Percentiles rank a stretch among this genome's conserved stretches.
Evolutionary conservation across 345 rosid species (phyloP).

Genomic region (Citrus inodora): DNA sequence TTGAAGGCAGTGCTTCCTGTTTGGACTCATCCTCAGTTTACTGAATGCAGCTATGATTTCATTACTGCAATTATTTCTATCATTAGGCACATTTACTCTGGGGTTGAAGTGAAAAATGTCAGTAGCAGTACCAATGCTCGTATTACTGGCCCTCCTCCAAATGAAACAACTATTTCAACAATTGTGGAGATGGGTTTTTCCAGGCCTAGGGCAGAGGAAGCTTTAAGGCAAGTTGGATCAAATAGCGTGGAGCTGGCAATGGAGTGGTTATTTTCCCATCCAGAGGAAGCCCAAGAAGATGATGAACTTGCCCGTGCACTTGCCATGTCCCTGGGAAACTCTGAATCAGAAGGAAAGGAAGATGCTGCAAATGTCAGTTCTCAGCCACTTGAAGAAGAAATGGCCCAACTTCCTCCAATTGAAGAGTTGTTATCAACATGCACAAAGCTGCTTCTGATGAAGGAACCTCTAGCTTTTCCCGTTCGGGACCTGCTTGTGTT

Average conservation of each 20-base stretch:
- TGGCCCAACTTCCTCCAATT: constrained; percentile 79
- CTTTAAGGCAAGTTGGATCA: constrained; percentile 87
- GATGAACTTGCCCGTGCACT: constrained; percentile 99
- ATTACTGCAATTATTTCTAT: constrained; percentile 75
- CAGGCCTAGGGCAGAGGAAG: constrained; percentile 94
- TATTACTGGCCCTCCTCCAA: constrained; percentile 81
- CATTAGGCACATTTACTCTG: constrained; percentile 81
- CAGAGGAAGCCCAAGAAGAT: constrained; percentile 87
- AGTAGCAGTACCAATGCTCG: constrained; percentile 52
- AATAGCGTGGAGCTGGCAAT: constrained; percentile 95
- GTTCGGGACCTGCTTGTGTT: constrained; percentile 83
- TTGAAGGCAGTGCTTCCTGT: constrained; percentile 89
- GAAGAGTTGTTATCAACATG: constrained; percentile 87
- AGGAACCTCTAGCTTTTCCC: constrained; percentile 85
- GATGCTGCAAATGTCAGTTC: constrained; percentile 43
- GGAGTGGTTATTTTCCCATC: constrained; percentile 97
- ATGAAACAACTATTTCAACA: constrained; percentile 78
- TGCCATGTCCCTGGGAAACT: constrained; percentile 90
- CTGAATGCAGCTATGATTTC: constrained; percentile 76
- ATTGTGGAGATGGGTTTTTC: constrained; percentile 98
- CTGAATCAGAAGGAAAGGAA: constrained; percentile 77
- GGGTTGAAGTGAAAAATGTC: constrained; percentile 83
- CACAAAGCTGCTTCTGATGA: constrained; percentile 82
- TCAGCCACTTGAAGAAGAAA: constrained; percentile 65
- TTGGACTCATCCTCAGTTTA: constrained; percentile 82